phyloP scores from a whole-genome alignment of 768 basidiomycete species.

The Trametes gibbosa region DNA sequence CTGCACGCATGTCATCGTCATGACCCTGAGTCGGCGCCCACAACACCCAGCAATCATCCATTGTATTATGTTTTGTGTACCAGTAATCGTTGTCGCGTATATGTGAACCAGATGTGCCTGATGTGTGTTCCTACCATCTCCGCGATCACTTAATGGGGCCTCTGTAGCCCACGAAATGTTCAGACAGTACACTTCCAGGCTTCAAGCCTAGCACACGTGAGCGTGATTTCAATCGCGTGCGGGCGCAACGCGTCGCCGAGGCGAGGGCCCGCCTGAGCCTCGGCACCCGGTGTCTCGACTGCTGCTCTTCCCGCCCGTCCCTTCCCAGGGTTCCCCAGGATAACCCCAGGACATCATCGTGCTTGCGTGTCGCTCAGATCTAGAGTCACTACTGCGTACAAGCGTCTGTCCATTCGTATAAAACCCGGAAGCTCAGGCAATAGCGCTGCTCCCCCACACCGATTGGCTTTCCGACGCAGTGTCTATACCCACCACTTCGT shows the following conservation, averaged over 20 bases:
- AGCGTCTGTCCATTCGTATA: not conserved
- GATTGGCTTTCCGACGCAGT: not conserved
- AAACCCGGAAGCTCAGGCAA: not conserved
- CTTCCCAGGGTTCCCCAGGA: conserved; percentile 3
- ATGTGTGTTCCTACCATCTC: no score
- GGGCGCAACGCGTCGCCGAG: not conserved
- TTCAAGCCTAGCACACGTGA: conserved; percentile 16
- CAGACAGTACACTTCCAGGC: no score
- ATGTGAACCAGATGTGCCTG: not conserved
- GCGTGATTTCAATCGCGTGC: conserved; percentile 13
- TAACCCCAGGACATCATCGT: conserved; percentile 3
- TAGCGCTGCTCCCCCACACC: not conserved
- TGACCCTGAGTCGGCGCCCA: not conserved
- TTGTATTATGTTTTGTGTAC: conserved; percentile 17
- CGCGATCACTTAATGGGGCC: no score
- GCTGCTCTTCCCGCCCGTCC: not conserved
- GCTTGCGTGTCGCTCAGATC: conserved; percentile 5
- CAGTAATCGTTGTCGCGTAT: conserved; percentile 14
- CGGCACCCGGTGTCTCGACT: not conserved
- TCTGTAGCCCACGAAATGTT: no score
- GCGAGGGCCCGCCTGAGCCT: not conserved
- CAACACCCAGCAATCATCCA: not conserved
- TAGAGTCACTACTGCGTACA: no score
- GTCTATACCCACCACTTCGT: not conserved
- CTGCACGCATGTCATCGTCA: not conserved